A percentile compares a stretch with the other conserved stretches of the same genome.
Conservation (phyloP, 2,329 filamentous ascomycete genomes). For the Colletotrichum gloeosporioides region DNA sequence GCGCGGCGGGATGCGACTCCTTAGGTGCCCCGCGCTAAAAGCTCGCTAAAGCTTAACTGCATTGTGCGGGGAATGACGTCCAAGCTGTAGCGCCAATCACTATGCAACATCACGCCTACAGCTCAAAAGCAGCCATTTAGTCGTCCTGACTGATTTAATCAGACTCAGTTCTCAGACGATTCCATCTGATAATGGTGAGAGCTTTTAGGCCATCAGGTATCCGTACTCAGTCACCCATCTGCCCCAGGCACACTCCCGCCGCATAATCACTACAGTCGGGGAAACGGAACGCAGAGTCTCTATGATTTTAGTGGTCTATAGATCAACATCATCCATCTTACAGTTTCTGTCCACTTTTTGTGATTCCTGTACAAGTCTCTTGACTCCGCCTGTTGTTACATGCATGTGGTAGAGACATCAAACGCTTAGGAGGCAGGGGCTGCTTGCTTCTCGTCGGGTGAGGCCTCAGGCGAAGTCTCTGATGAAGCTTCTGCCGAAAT, state of each 20-base stretch:
- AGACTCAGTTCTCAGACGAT: neutral
- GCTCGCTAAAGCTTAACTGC: constrained; percentile 23
- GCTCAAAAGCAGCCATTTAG: neutral
- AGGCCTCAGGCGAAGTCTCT: neutral
- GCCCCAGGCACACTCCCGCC: neutral
- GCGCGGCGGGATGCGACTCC: constrained; percentile 19
- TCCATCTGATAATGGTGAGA: neutral
- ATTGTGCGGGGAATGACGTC: constrained; percentile 20
- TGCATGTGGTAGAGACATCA: neutral
- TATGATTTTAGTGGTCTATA: neutral
- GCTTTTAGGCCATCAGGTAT: neutral
- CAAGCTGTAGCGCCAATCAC: constrained; percentile 5
- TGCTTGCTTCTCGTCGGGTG: neutral
- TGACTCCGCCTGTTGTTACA: neutral
- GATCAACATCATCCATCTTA: neutral
- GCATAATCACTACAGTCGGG: neutral
- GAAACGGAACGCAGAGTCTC: neutral
- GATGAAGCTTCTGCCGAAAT: neutral
- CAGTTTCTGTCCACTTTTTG: neutral
- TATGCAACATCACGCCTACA: neutral
- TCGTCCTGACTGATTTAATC: neutral
- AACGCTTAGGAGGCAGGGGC: neutral
- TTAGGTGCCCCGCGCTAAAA: constrained; percentile 21
- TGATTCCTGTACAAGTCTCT: neutral
- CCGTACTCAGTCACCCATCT: neutral